Evolutionary conservation across 129 eudicot species (phyloP), one percentile per base, ranked within the genome.

Genomic region (Flaveria trinervia): DNA sequence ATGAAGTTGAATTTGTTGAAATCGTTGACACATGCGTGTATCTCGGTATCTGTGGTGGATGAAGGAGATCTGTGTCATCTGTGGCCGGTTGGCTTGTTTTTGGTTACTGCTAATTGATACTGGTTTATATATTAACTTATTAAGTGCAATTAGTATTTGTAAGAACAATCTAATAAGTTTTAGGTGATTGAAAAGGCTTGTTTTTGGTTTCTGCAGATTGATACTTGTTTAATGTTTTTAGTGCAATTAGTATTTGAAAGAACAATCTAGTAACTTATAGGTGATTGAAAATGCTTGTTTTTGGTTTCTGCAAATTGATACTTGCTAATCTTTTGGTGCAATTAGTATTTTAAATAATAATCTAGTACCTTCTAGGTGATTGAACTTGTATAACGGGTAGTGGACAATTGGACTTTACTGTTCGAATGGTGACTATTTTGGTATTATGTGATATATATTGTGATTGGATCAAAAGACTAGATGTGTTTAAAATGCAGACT

Each of bases 1-100:
- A 61, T 60, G 45, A 60, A 50, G 72, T 70, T 39, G 28, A 70
- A n/a, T 12, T 57, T 30, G 68, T 45, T 12, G 9, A 20, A 78
- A 26, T 68, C 39, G 46, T 36, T 4, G 41, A 36, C 41, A 36
- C 41, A 36, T 36, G 41, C 41, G 41, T 36, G 41, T 36, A 26
- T 16, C 52, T 33, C 14, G 41, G 61, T 51, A 65, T 76, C 11
- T 25, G 48, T 30, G 72, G 30, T 70, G 74, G 59, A 7, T 1
- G 41, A 57, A 69, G 61, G 43, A 48, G 25, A 70, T 70, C 44
- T 25, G 5, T 43, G 68, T 12, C 45, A 70, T 70, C 44, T 25
- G 5, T 43, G 68, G 17, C 45, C 25, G 4, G 5, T 16, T 68
- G 25, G 66, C 45, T 43, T 30, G 28, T 39, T 22, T 10, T 77